Percentiles rank a stretch among this genome's conserved stretches.
These are phyloP conservation scores for Fusarium globosum DNA, from an alignment of 2,329 filamentous ascomycete genomes.

Conservation along the genomic window DNA sequence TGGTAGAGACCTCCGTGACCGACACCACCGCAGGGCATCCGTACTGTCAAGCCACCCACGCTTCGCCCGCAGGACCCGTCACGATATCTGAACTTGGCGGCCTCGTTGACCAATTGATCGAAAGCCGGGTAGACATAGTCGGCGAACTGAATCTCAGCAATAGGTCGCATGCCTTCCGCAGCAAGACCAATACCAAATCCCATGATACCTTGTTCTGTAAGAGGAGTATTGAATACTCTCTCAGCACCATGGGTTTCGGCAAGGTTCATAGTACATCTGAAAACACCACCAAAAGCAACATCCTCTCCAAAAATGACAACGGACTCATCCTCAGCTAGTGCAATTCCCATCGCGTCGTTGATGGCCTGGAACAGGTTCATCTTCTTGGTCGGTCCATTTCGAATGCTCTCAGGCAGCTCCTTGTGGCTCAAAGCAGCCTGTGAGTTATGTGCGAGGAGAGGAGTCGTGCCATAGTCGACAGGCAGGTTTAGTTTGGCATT, in stretches of 20 bases:
- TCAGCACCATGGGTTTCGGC: slow-evolving; percentile 87
- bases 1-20: slow-evolving; percentile 91
- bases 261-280: slow-evolving; percentile 92
- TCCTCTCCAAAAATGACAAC: slow-evolving; percentile 96
- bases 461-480: slow-evolving; percentile 85
- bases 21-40: slow-evolving; percentile 91
- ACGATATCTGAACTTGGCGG: slow-evolving; percentile 86
- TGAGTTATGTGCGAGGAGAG: slow-evolving; percentile 83
- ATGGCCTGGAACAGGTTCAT: slow-evolving; percentile 96
- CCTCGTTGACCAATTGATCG: slow-evolving; percentile 94
- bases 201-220: slow-evolving; percentile 93
- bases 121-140: slow-evolving; percentile 95
- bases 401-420: slow-evolving; percentile 75
- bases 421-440: slow-evolving; percentile 75
- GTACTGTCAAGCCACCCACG: slow-evolving; percentile 83
- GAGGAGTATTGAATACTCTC: slow-evolving; percentile 94
- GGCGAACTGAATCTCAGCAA: slow-evolving; percentile 96
- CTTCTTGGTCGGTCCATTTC: slow-evolving; percentile 79
- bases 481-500: slow-evolving; percentile 82
- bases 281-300: slow-evolving; percentile 96
- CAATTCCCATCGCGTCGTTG: slow-evolving; percentile 87
- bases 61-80: slow-evolving; percentile 68
- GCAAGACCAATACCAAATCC: slow-evolving; percentile 93
- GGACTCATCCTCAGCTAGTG: slow-evolving; percentile 83
- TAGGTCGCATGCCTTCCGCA: slow-evolving; percentile 89